Conservation (phyloP, 2,329 filamentous ascomycete species). For the Fusarium solani-melongenae region DNA sequence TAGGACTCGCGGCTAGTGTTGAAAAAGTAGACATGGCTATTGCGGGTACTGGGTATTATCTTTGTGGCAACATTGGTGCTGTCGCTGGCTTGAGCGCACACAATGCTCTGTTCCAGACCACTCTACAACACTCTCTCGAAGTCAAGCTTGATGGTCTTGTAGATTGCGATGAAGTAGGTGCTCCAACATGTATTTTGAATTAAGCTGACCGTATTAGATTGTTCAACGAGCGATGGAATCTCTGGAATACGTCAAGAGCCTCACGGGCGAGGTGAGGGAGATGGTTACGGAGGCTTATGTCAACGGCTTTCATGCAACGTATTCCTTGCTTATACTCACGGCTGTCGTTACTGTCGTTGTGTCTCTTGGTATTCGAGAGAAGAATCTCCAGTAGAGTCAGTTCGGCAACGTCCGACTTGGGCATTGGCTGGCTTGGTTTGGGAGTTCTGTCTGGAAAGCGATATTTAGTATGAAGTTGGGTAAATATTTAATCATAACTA, state of each 20-base stretch:
- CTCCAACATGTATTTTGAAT: background rate
- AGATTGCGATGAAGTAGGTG: background rate
- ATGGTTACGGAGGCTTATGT: background rate
- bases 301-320: constrained; percentile 27
- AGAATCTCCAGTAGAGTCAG: background rate
- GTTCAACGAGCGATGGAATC: background rate
- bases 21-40: background rate
- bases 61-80: background rate
- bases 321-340: background rate
- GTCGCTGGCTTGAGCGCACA: constrained; percentile 4
- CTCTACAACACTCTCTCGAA: background rate
- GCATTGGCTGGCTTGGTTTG: background rate
- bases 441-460: background rate
- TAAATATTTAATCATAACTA: background rate
- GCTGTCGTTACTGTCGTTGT: background rate
- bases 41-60: background rate
- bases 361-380: background rate
- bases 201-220: background rate
- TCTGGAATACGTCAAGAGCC: background rate
- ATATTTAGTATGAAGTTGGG: background rate
- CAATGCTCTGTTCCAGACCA: constrained; percentile 1
- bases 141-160: background rate
- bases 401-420: background rate
- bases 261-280: background rate
- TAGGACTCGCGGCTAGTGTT: background rate